Evolutionary conservation across 2,329 filamentous ascomycete genomes (phyloP).

Genomic region (Apiospora arundinis): DNA sequence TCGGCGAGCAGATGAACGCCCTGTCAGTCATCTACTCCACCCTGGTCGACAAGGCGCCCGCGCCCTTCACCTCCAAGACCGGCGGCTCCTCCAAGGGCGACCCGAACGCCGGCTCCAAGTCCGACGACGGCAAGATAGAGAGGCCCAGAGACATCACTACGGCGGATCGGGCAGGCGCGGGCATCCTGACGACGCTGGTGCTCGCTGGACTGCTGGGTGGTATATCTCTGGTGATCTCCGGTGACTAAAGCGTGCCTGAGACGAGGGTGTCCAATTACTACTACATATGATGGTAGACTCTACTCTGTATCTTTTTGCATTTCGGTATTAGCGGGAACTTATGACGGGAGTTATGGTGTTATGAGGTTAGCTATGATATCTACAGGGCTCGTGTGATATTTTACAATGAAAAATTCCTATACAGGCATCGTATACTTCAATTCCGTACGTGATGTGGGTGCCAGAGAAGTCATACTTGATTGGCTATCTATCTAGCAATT

Average conservation of each 20-base stretch:
- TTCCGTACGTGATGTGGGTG: neutral
- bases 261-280: neutral
- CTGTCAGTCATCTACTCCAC: conserved; percentile 56
- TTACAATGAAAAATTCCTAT: neutral
- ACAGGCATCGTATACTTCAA: neutral
- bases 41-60: conserved; percentile 40
- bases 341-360: neutral
- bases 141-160: conserved; percentile 34
- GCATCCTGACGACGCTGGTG: conserved; percentile 34
- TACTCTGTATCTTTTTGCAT: neutral
- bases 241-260: neutral
- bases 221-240: neutral
- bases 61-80: conserved; percentile 29
- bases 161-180: conserved; percentile 38
- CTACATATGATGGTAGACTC: neutral
- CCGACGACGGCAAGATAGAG: conserved; percentile 32
- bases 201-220: conserved; percentile 25
- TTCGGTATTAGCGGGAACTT: neutral
- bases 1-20: conserved; percentile 63
- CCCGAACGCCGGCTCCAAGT: conserved; percentile 32
- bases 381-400: neutral
- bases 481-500: neutral
- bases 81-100: conserved; percentile 38
- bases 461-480: neutral
- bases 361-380: neutral